Evolutionary conservation across 1,139 yeast genomes (phyloP).

Genomic region (Hansenula lynferdii): DNA sequence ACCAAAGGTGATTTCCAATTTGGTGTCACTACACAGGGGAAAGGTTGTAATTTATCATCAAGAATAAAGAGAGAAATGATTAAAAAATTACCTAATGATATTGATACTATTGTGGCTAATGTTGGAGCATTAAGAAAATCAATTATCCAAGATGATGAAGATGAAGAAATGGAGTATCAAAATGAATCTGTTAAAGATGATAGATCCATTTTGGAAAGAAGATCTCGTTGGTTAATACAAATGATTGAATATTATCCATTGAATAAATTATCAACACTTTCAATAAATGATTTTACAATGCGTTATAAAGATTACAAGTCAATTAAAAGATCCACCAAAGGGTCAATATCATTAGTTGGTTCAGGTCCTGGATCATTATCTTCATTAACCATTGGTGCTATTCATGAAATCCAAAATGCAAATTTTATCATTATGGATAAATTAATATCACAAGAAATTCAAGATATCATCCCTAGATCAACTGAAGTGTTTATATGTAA

Average conservation of each 20-base stretch:
- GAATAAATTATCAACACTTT: conserved; percentile 49
- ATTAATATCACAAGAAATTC: conserved; percentile 81
- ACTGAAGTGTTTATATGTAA: conserved; percentile 85
- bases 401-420: conserved; percentile 74
- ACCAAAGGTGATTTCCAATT: conserved; percentile 71
- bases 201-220: conserved; percentile 47
- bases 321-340: conserved; percentile 26
- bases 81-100: conserved; percentile 58
- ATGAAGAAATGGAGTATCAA: conserved; percentile 9
- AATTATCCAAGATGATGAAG: conserved; percentile 43
- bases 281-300: conserved; percentile 51
- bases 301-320: conserved; percentile 27
- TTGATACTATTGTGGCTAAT: conserved; percentile 62
- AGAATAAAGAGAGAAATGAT: conserved; percentile 74
- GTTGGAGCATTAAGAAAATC: conserved; percentile 61
- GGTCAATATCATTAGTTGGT: conserved; percentile 76
- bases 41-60: conserved; percentile 84
- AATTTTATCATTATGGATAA: conserved; percentile 87
- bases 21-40: conserved; percentile 83
- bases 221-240: conserved; percentile 84
- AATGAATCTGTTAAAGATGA: conserved; percentile 45
- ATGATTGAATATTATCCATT: conserved; percentile 89
- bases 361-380: conserved; percentile 93
- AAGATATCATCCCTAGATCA: conserved; percentile 69
- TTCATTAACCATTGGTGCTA: conserved; percentile 78